Evolutionary conservation across 108 stramenopile species (phyloP).

Genomic region (Pinguiococcus pyrenoidosus): DNA sequence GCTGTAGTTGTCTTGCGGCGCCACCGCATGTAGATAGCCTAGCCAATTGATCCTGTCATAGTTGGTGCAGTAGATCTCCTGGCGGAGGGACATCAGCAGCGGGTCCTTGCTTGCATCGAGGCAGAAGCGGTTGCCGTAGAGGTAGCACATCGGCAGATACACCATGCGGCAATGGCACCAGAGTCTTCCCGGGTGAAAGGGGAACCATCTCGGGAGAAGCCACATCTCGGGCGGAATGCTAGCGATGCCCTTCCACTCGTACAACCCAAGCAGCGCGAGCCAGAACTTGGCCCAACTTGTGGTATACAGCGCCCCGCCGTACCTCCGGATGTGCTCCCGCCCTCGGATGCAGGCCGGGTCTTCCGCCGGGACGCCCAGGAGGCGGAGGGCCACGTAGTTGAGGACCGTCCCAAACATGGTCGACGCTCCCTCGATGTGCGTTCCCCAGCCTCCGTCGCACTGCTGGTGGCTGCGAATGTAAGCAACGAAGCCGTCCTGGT

Average conservation of each 20-base stretch:
- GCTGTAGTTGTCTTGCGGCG: constrained; percentile 4
- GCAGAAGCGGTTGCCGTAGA: constrained; percentile 62
- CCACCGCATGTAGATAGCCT: constrained; percentile 55
- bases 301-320: constrained; percentile 81
- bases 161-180: constrained; percentile 99
- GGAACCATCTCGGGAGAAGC: constrained; percentile 92
- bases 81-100: constrained; percentile 49
- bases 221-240: constrained; percentile 92
- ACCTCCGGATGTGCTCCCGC: constrained; percentile 49
- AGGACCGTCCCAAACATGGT: constrained; percentile 94
- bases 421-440: constrained; percentile 87
- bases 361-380: constrained; percentile 47
- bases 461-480: constrained; percentile 83
- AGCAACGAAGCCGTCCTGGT: constrained; percentile 48
- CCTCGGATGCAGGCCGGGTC: constrained; percentile 12
- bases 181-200: constrained; percentile 90
- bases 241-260: constrained; percentile 85
- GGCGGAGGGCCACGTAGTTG: constrained; percentile 72
- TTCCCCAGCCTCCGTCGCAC: constrained; percentile 93
- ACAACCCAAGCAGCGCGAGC: constrained; percentile 80
- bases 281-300: constrained; percentile 96
- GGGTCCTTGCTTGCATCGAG: constrained; percentile 56
- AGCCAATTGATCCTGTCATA: constrained; percentile 61
- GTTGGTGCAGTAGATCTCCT: constrained; percentile 16
- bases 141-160: constrained; percentile 87